Base-by-base conservation (phyloP, 768 basidiomycete species). In the Tephrocybe sp. region DNA sequence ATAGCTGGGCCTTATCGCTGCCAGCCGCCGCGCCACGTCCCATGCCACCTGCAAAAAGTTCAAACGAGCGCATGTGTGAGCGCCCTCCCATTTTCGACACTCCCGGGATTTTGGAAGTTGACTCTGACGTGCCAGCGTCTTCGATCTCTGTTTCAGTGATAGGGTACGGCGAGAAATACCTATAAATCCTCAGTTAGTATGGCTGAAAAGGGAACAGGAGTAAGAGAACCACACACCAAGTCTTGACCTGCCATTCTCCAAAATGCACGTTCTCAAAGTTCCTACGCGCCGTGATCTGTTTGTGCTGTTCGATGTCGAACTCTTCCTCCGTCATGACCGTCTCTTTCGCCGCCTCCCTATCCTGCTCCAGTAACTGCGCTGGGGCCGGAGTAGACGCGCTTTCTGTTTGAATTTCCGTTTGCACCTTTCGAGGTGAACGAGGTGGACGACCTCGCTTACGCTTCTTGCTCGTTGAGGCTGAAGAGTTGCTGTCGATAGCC, bases 131-230 rank as follows among this genome's bases (percentile, higher is more conserved):
- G 12, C 55, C 37, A 1, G 60, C 63, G 22, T 86, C 84, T 41
- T 86, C 80, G 44, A 72, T 63, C 53, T 92, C 89, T 7, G 74
- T 68, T 58, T 92, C 89, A 16, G 75, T 74, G 21, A 88, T 68
- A 13, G 94, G 93, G 65, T 95, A 96, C 1, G 94, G 94, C 2
- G 94, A 97, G 64, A 89, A 93, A 69, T 95, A 95, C 90, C 93
- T 94, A 54, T 15, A 45, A 40, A 39, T 18, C n/a, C n/a, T n/a
- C n/a, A n/a, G n/a, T n/a, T n/a, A n/a, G n/a, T n/a, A n/a, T n/a
- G n/a, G n/a, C n/a, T n/a, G n/a, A n/a, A n/a, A n/a, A n/a, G n/a
- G n/a, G n/a, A n/a, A n/a, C n/a, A 9, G 35, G 24, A 52, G 35
- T 26, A 36, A 35, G 35, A 52, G 36, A 36, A 36, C 38, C 38